Percentiles rank a stretch among this genome's conserved stretches.
Evolutionary conservation across 371 early-diverging fungal genomes (phyloP).

Genomic region (Umbelopsis sp.): DNA sequence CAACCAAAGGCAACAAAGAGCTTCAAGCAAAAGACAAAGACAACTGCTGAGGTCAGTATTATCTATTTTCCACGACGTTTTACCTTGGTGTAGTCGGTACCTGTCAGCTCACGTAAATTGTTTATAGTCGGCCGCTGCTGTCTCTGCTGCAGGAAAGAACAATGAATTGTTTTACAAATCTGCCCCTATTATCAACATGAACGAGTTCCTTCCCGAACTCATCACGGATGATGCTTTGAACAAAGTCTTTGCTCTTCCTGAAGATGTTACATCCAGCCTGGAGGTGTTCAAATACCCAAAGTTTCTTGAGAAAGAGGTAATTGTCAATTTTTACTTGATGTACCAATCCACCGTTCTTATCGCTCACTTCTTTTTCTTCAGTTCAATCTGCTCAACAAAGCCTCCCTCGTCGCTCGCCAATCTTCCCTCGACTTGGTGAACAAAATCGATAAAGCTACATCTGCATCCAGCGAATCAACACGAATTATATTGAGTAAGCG

Average conservation of each 20-base stretch:
- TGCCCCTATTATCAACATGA: slow-evolving; percentile 34
- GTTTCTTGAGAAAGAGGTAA: slow-evolving; percentile 12
- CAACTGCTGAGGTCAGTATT: neutral
- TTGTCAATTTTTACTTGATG: no score
- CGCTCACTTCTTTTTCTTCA: neutral
- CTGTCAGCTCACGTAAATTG: neutral
- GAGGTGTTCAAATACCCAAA: slow-evolving; percentile 20
- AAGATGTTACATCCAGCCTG: slow-evolving; percentile 5
- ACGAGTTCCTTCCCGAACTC: slow-evolving; percentile 41
- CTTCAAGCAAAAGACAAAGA: slow-evolving; percentile 18
- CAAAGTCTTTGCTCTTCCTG: slow-evolving; percentile 19
- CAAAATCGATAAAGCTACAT: slow-evolving; percentile 6
- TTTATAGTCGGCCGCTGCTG: slow-evolving; percentile 27
- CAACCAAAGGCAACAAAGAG: slow-evolving; percentile 15
- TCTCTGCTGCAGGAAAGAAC: slow-evolving; percentile 31
- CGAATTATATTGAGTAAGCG: slow-evolving; percentile 10
- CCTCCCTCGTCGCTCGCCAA: slow-evolving; percentile 23
- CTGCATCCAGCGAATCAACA: slow-evolving; percentile 2
- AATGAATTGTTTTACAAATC: slow-evolving; percentile 44
- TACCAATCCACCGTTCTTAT: neutral
- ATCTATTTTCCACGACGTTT: no score
- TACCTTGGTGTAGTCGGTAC: neutral
- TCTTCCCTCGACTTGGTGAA: slow-evolving; percentile 24
- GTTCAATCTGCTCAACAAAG: slow-evolving; percentile 20
- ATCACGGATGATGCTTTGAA: slow-evolving; percentile 8